These are phyloP conservation scores for Helianthus annuus DNA, from an alignment of 129 eudicot genomes.

Conservation along the genomic window HanXRQr2.0-SUNRISE NC_035444.2:13059993-13060492, in stretches of 20 bases:
- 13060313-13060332: conserved; percentile 10
- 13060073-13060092: too few relatives aligned
- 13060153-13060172: not conserved
- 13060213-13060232: not conserved
- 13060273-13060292: conserved; percentile 8
- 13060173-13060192: too few relatives aligned
- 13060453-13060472: conserved; percentile 1
- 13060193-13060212: not conserved
- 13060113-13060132: not conserved
- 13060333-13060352: not conserved
- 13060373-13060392: not conserved
- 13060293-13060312: not conserved
- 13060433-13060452: not conserved
- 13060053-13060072: too few relatives aligned
- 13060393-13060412: not conserved
- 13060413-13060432: conserved; percentile 17
- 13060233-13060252: conserved; percentile 15
- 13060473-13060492: not conserved
- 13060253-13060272: conserved; percentile 11
- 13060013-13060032: too few relatives aligned
- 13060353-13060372: not conserved
- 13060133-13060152: not conserved
- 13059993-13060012: too few relatives aligned
- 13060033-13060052: too few relatives aligned
- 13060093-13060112: too few relatives aligned